phyloP scores from a whole-genome alignment of 352 stramenopile genomes.

The Pythium chondricola region DNA sequence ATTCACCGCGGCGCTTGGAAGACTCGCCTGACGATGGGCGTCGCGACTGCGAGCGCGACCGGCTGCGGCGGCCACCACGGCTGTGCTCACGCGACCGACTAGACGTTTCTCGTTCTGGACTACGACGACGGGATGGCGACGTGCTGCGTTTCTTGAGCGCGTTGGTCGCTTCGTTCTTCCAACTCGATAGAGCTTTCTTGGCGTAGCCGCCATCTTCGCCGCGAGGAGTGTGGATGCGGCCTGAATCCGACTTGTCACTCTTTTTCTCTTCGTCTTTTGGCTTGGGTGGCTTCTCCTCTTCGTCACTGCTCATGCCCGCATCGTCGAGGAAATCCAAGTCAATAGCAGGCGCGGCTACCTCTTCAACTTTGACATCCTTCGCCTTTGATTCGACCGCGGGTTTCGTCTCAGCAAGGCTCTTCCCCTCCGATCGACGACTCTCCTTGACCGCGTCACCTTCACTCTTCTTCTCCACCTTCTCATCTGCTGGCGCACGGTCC shows the following conservation, averaged over 20 bases:
- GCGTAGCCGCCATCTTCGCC: slow-evolving; percentile 19
- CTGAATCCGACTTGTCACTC: too few relatives aligned
- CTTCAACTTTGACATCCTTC: slow-evolving; percentile 73
- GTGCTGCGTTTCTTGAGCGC: slow-evolving; percentile 23
- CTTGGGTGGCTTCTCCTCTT: slow-evolving; percentile 19
- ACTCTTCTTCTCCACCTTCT: slow-evolving; percentile 24
- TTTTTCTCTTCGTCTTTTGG: slow-evolving; percentile 25
- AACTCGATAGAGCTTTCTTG: slow-evolving; percentile 24
- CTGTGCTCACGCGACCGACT: slow-evolving; percentile 20
- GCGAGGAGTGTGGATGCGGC: slow-evolving; percentile 20
- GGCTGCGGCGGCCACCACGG: slow-evolving; percentile 25
- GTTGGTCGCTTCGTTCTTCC: slow-evolving; percentile 22
- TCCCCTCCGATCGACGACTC: too few relatives aligned
- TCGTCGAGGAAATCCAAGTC: slow-evolving; percentile 82
- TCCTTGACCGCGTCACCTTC: slow-evolving; percentile 25
- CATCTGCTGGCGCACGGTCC: too few relatives aligned
- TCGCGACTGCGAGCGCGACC: slow-evolving; percentile 43
- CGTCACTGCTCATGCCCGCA: slow-evolving; percentile 39
- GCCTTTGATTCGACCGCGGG: slow-evolving; percentile 17
- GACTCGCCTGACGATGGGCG: slow-evolving; percentile 30
- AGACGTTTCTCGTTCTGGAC: slow-evolving; percentile 15
- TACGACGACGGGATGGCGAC: slow-evolving; percentile 27
- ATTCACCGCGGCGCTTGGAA: slow-evolving; percentile 27
- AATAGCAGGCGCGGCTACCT: slow-evolving; percentile 75
- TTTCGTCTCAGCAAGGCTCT: slow-evolving; percentile 16